A percentile compares a stretch with the other conserved stretches of the same genome.
These are phyloP conservation scores for Cytospora schulzeri DNA, from an alignment of 2,329 filamentous ascomycete genomes.

Conservation along the genomic window DNA sequence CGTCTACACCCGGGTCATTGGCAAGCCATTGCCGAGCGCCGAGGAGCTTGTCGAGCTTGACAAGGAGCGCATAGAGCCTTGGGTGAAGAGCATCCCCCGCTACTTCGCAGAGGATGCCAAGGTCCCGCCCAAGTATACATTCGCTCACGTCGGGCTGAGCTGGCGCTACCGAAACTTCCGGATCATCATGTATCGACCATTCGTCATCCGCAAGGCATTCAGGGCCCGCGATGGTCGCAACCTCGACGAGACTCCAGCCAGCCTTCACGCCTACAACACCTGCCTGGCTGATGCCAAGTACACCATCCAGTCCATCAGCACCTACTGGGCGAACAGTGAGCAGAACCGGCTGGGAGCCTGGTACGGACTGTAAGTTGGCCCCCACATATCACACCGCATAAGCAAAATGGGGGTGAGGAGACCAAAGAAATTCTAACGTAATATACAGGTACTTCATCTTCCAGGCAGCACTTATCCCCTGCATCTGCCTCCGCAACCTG, in stretches of 20 bases:
- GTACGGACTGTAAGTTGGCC: conserved; percentile 42
- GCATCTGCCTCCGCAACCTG: conserved; percentile 48
- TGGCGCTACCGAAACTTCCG: conserved; percentile 49
- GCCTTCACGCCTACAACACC: conserved; percentile 36
- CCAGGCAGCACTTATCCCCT: conserved; percentile 51
- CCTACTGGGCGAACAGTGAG: conserved; percentile 41
- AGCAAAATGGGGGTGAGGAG: too few relatives aligned
- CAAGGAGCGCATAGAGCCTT: conserved; percentile 41
- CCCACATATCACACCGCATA: background rate
- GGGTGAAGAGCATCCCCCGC: conserved; percentile 40
- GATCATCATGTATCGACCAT: conserved; percentile 51
- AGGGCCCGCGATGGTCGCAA: conserved; percentile 30
- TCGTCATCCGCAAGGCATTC: conserved; percentile 44
- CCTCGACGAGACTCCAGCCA: conserved; percentile 27
- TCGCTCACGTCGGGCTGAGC: conserved; percentile 45
- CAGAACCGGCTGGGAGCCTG: conserved; percentile 46
- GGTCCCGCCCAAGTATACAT: conserved; percentile 40
- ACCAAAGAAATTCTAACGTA: background rate
- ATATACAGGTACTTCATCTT: conserved; percentile 47
- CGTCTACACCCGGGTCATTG: conserved; percentile 50
- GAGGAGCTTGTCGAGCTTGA: conserved; percentile 45
- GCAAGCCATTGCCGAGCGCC: conserved; percentile 44
- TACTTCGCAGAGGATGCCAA: conserved; percentile 40
- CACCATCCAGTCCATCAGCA: conserved; percentile 43
- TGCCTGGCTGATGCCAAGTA: conserved; percentile 46